Evolutionary conservation across 129 eudicot genomes (phyloP).

Genomic region (Ambrosia trifida): DNA sequence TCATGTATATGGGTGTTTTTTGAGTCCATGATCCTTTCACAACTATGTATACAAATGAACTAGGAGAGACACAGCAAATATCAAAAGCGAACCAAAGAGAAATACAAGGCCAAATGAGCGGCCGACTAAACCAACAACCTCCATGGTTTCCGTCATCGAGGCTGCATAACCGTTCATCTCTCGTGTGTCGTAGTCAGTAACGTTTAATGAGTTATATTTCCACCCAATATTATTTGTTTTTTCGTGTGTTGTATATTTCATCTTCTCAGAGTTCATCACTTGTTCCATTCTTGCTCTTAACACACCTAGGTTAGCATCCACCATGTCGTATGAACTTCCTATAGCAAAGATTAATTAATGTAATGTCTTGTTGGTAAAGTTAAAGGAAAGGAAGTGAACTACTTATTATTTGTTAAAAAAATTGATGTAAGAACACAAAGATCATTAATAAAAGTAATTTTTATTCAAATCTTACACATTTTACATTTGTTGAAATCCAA

Average conservation of each 20-base stretch:
- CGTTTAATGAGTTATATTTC: conserved; percentile 6
- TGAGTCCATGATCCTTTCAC: neutral
- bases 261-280: conserved; percentile 30
- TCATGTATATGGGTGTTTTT: conserved; percentile 12
- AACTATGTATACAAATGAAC: conserved; percentile 22
- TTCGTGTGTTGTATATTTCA: conserved; percentile 13
- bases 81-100: conserved; percentile 35
- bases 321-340: conserved; percentile 35
- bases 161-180: conserved; percentile 4
- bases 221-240: conserved; percentile 14
- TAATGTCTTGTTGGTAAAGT: too few species aligned
- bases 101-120: conserved; percentile 26
- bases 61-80: conserved; percentile 28
- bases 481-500: too few species aligned
- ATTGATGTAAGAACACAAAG: too few species aligned
- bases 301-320: conserved; percentile 36
- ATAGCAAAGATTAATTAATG: too few species aligned
- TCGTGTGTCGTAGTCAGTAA: neutral
- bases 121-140: conserved; percentile 18
- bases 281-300: conserved; percentile 38
- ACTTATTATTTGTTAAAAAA: too few species aligned
- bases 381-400: too few species aligned
- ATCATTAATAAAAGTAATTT: too few species aligned
- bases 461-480: too few species aligned
- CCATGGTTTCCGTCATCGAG: conserved; percentile 18